Percentiles rank a stretch among this genome's conserved stretches.
Evolutionary conservation across 495 filamentous ascomycete genomes (phyloP).

Genomic region (Trichoderma asperelloides): DNA sequence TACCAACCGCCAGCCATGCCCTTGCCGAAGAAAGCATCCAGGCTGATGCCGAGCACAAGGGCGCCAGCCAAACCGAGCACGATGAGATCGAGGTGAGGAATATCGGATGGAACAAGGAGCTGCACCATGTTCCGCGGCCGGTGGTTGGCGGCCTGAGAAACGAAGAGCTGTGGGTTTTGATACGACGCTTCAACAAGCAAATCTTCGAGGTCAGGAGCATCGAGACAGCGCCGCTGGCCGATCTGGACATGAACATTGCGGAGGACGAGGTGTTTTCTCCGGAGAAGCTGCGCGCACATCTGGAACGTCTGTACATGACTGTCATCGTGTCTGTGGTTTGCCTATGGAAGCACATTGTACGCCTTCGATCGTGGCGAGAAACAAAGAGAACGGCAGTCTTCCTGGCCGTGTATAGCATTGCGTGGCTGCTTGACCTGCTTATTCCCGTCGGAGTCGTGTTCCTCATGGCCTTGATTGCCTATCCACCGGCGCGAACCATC

Average conservation of each 20-base stretch:
- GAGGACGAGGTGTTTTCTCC: slow-evolving; percentile 81
- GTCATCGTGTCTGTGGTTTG: slow-evolving; percentile 60
- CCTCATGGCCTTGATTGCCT: slow-evolving; percentile 56
- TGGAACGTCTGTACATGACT: slow-evolving; percentile 83
- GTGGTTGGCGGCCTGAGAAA: slow-evolving; percentile 69
- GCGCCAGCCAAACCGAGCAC: slow-evolving; percentile 24
- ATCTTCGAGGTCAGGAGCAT: slow-evolving; percentile 10
- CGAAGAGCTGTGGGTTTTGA: slow-evolving; percentile 73
- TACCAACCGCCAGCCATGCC: slow-evolving; percentile 17
- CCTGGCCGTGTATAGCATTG: slow-evolving; percentile 59
- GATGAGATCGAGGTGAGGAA: slow-evolving; percentile 41
- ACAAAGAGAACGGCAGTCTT: slow-evolving; percentile 58
- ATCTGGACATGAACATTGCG: slow-evolving; percentile 72
- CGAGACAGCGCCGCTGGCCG: slow-evolving; percentile 25
- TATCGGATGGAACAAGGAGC: slow-evolving; percentile 64
- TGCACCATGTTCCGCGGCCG: slow-evolving; percentile 47
- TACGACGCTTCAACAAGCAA: slow-evolving; percentile 73
- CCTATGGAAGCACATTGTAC: slow-evolving; percentile 62
- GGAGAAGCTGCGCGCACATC: slow-evolving; percentile 68
- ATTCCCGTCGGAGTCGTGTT: slow-evolving; percentile 47
- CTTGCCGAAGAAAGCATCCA: slow-evolving; percentile 25
- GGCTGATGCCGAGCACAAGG: slow-evolving; percentile 29
- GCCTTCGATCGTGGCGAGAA: slow-evolving; percentile 76
- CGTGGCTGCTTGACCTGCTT: slow-evolving; percentile 73
- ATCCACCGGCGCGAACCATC: slow-evolving; percentile 50